phyloP scores from a whole-genome alignment of 805 yeast genomes.

The Candida railenensis region DNA sequence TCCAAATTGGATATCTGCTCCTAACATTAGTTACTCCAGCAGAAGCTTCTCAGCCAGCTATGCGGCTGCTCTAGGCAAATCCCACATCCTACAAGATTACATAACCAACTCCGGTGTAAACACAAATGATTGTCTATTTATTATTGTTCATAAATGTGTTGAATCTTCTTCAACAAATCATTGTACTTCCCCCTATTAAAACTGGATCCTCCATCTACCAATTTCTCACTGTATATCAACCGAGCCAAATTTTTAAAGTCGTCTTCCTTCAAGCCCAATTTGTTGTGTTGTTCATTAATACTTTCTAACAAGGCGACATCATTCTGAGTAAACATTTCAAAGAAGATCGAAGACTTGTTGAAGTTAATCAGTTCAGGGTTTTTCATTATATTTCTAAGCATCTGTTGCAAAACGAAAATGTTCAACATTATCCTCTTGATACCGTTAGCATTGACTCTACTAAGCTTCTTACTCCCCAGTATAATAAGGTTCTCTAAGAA shows the following conservation, averaged over 20 bases:
- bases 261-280: constrained; percentile 29
- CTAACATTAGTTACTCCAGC: too few relatives aligned
- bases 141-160: not conserved
- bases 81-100: too few relatives aligned
- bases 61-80: too few relatives aligned
- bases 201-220: constrained; percentile 38
- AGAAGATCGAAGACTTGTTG: constrained; percentile 51
- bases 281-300: constrained; percentile 16
- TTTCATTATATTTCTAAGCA: constrained; percentile 56
- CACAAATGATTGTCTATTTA: not conserved
- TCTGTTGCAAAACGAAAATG: constrained; percentile 66
- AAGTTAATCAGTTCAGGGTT: constrained; percentile 56
- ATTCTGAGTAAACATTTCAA: constrained; percentile 50
- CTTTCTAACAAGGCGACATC: constrained; percentile 48
- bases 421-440: constrained; percentile 58
- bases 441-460: constrained; percentile 56
- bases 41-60: too few relatives aligned
- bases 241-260: constrained; percentile 54
- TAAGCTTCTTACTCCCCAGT: constrained; percentile 49
- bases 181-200: constrained; percentile 38
- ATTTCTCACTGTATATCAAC: constrained; percentile 48
- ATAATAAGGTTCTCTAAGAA: constrained; percentile 54
- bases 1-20: too few relatives aligned
- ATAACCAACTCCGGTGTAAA: too few relatives aligned
- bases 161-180: constrained; percentile 27